Base-by-base conservation (phyloP, 176 grass and related monocot species). In the Cymbopogon citratus region DNA sequence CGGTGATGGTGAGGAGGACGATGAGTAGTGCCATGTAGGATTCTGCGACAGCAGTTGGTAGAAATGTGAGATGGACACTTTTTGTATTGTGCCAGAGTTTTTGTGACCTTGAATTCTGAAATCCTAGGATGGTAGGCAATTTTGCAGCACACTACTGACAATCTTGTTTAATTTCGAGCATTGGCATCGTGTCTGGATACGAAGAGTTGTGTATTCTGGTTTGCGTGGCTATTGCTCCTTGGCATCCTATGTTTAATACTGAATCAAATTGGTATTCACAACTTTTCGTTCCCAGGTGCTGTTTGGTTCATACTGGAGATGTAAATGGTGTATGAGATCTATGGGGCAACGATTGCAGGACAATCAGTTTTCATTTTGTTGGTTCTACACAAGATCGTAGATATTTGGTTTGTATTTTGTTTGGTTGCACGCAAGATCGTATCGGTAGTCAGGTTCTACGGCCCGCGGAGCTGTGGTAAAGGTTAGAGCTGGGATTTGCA, bases 1-100 rank as follows among this genome's bases (percentile, higher is more conserved):
- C 5, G 85, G 45, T 1, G 91, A 84, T 0, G 85, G 62, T 0
- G 91, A 87, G 15, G 91, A 90, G 1, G 91, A 86, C 3, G 91
- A 93, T 23, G 91, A 93, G 67, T 81, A 90, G 77, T 39, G 28
- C 26, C 27, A 13, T 0, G 5, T 60, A 63, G 81, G 51, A 39
- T 56, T 76, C 69, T 49, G 69, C 49, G 48, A 49, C 62, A 40
- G 0, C 36, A 24, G 14, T 35, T 61, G 11, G 28, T 73, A 41
- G 23, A 26, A 67, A 5, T 29, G 40, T 67, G 10, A 39, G 59
- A 19, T 29, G n/a, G 44, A 56, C 48, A 35, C 79, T 4, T 65
- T 83, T n/a, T 74, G 24, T 33, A 56, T 44, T 66, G 28, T 75
- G 28, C 8, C 31, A 13, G 6, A 66, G 2, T 68, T 28, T 27